Base-by-base conservation (phyloP, 2,329 filamentous ascomycete genomes). In the Epichloe brachyelytri region DNA sequence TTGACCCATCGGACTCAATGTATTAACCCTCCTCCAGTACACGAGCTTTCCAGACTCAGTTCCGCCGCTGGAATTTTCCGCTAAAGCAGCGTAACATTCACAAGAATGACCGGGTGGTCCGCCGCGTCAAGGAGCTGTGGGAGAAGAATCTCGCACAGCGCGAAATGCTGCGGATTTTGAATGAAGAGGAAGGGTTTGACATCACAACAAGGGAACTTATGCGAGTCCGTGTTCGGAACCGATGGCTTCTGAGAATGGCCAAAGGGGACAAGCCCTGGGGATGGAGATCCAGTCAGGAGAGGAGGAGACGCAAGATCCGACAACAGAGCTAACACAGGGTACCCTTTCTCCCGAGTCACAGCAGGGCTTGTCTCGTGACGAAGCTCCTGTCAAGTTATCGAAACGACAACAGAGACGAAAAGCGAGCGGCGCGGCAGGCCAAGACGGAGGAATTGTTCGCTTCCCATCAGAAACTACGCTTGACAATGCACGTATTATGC, bases 401-500 rank as follows among this genome's bases (percentile, higher is more conserved):
- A 60, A 57, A 55, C 76, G 83, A 45, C 84, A 82, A 50, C 78
- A 77, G n/a, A 85, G 80, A 73, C 82, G 78, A 41, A 82, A 82
- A 2, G 64, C 86, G 26, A 80, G 83, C 14, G 76, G 83, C 38
- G 33, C 26, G 2, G 19, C 14, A 34, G 83, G 87, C 61, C 79
- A 80, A 6, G 76, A 82, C 1, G 80, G 82, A 4, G 79, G 82
- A 19, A 82, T 84, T 14, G 83, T 85, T 14, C 79, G 87, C 20
- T 93, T 88, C 56, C 85, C 85, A 1, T 91, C 86, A 0, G 87
- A 93, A 65, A 90, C 85, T 12, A 90, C 86, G 0, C 78, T 93
- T 53, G 83, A 87, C 56, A 85, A 91, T 65, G 83, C 84, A 60
- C 87, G 88, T 61, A 74, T 75, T 12, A 84, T 82, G 53, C 71